Base-by-base conservation (phyloP, 768 basidiomycete genomes). In the Boletales sp. region DNA sequence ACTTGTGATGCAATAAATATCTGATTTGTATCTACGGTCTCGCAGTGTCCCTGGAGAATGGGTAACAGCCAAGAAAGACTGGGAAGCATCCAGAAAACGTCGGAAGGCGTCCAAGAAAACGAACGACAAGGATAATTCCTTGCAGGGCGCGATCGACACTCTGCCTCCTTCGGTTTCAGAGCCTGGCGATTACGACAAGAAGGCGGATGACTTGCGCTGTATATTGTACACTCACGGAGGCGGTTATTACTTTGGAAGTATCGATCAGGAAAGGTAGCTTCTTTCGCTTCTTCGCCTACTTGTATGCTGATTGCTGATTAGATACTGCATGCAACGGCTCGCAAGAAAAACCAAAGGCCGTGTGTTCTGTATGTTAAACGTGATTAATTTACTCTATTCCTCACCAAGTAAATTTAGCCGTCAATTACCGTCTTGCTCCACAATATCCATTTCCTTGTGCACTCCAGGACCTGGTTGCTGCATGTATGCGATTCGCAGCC, bases 391-490 rank as follows among this genome's bases (percentile, higher is more conserved):
- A 13, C 34, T 29, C 13, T 41, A 9, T 36, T 50, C 43, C n/a
- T 32, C 46, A 34, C 46, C 37, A 27, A 69, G 47, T 56, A 59
- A 56, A 44, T 30, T 11, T 52, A 88, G 86, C 87, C 50, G 75
- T 90, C 47, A 87, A 87, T 55, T 90, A 90, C 60, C 80, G 87
- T 35, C 80, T 94, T n/a, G 88, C 94, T 13, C 95, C 95, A 0
- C 95, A 97, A 69, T 98, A 95, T 59, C 95, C 95, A 2, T 97
- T 97, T 64, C 95, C 95, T 13, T 92, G 90, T 56, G 90, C 86
- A 1, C 69, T 97, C 8, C 94, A 97, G 59, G 95, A 98, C 66
- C 72, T 84, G 31, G 62, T 98, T 11, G 90, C 95, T 3, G 86
- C 93, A 8, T 98, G 90, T 91, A 58, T 57, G 2, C 8, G 9